Conservation (phyloP, 176 grass and related monocot genomes). For the Triticum turgidum region DNA sequence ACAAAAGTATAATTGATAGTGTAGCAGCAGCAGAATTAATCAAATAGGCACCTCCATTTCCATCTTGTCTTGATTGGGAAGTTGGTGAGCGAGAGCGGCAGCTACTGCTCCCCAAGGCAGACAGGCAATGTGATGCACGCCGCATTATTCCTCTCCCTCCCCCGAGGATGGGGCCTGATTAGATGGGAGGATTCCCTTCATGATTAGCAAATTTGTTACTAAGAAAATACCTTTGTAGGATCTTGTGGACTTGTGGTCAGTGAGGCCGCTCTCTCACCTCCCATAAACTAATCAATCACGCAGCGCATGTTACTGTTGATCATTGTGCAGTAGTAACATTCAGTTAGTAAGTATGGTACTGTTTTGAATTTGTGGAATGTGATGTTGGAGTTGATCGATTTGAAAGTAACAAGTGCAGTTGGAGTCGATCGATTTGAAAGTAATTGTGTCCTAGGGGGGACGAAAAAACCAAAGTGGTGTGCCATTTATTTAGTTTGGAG, state of each 20-base stretch:
- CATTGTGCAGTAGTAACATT: slow-evolving; percentile 12
- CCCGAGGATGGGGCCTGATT: slow-evolving; percentile 39
- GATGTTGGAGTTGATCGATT: neutral
- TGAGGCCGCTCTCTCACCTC: slow-evolving; percentile 13
- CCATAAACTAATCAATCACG: neutral
- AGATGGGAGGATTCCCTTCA: slow-evolving; percentile 43
- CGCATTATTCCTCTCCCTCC: slow-evolving; percentile 35
- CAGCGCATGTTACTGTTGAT: neutral
- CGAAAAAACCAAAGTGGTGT: neutral
- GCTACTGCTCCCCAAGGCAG: slow-evolving; percentile 38
- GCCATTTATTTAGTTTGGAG: neutral
- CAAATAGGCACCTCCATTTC: slow-evolving; percentile 34
- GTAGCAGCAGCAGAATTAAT: slow-evolving; percentile 16
- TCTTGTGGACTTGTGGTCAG: slow-evolving; percentile 32
- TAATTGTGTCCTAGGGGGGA: neutral
- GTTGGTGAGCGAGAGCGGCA: slow-evolving; percentile 41
- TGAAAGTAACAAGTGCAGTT: neutral
- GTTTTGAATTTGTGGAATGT: neutral
- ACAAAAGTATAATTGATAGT: neutral
- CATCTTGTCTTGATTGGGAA: slow-evolving; percentile 57
- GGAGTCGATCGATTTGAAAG: neutral
- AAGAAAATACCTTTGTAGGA: slow-evolving; percentile 29
- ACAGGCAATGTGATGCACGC: slow-evolving; percentile 58
- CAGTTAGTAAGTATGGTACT: neutral
- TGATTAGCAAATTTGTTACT: slow-evolving; percentile 53